A percentile compares a stretch with the other conserved stretches of the same genome.
Conservation (phyloP, 805 yeast species). For the Pichia kluyveri region DNA sequence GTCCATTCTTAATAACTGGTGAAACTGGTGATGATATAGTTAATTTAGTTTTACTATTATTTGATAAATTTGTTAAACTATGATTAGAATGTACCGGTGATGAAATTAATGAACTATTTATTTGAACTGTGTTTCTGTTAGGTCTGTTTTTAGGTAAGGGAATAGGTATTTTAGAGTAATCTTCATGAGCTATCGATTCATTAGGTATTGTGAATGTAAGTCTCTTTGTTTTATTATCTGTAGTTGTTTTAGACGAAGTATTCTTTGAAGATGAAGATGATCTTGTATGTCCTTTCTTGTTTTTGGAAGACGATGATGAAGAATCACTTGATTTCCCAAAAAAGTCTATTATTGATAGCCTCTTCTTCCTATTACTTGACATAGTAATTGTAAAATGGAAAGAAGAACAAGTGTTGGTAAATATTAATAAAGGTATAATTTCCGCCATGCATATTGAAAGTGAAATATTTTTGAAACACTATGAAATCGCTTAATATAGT, state of each 20-base stretch:
- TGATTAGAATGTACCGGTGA: not conserved
- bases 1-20: not conserved
- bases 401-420: not conserved
- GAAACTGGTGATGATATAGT: not conserved
- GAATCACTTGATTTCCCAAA: constrained; percentile 6
- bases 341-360: constrained; percentile 9
- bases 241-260: not conserved
- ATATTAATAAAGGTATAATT: not conserved
- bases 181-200: constrained; percentile 6
- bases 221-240: not conserved
- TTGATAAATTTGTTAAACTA: not conserved
- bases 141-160: not conserved
- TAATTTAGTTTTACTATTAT: not conserved
- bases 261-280: not conserved
- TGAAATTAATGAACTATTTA: not conserved
- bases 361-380: constrained; percentile 6
- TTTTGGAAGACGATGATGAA: not conserved
- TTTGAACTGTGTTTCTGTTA: not conserved
- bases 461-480: too few species aligned
- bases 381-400: not conserved
- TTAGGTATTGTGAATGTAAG: constrained; percentile 5
- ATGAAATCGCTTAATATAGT: too few species aligned
- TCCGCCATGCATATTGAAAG: not conserved
- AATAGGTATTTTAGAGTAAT: not conserved
- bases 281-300: not conserved